Percentiles rank a stretch among this genome's conserved stretches.
Conservation (phyloP, 1,284 basidiomycete species). For the Dichomitus squalens region DNA sequence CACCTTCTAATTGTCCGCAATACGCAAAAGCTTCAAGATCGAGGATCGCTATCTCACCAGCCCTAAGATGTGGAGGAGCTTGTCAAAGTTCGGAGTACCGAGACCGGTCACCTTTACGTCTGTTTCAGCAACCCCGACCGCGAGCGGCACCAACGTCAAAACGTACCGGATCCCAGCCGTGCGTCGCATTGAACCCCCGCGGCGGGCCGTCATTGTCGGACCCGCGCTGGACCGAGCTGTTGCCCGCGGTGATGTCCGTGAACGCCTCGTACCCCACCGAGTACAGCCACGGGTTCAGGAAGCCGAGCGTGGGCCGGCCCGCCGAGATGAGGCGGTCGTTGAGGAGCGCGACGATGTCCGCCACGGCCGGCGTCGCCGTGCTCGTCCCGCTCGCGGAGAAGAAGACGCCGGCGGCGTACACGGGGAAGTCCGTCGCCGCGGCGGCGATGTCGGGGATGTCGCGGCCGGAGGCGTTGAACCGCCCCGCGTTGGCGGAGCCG, state of each 20-base stretch:
- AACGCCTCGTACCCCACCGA: constrained; percentile 39
- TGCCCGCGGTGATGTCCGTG: constrained; percentile 62
- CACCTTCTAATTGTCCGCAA: too few species aligned
- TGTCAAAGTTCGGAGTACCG: too few species aligned
- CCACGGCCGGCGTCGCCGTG: constrained; percentile 59
- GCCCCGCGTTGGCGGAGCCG: constrained; percentile 25
- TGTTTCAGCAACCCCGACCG: too few species aligned
- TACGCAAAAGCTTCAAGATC: too few species aligned
- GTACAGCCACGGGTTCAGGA: constrained; percentile 65
- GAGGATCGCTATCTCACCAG: too few species aligned
- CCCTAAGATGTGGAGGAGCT: too few species aligned
- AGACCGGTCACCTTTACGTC: too few species aligned
- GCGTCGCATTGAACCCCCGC: constrained; percentile 52
- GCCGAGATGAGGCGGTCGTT: constrained; percentile 57
- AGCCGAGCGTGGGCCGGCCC: constrained; percentile 54
- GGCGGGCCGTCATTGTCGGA: too few species aligned
- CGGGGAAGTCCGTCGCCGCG: constrained; percentile 43
- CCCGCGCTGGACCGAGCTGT: constrained; percentile 35
- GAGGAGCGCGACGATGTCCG: constrained; percentile 56
- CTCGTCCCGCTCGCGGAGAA: constrained; percentile 58
- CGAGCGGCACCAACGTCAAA: too few species aligned
- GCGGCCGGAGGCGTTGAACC: constrained; percentile 26
- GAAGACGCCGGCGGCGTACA: constrained; percentile 49
- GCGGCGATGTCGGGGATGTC: constrained; percentile 29
- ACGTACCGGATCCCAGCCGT: constrained; percentile 62